Base-by-base conservation (phyloP, 371 early-diverging fungal genomes). In the Dinochytrium kinnereticum region DNA sequence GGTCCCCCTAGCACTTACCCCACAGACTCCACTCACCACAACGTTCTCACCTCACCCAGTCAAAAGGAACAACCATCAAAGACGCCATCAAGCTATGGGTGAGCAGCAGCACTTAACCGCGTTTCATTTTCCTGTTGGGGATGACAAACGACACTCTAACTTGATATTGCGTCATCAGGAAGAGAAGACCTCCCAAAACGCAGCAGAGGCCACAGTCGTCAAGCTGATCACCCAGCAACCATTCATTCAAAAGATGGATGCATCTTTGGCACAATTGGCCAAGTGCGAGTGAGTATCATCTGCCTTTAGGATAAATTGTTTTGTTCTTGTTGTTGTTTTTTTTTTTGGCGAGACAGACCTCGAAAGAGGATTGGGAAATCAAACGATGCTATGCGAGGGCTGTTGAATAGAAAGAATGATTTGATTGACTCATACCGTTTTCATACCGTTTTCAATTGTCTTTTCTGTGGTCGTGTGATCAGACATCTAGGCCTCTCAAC, bases 41-140 rank as follows among this genome's bases (percentile, higher is more conserved):
- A 44, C 13, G 49, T 10, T 44, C 10, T 44, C 13, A 10, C 21
- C 49, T 44, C 55, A 7, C n/a, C 72, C 59, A 80, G 87, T 82
- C 87, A 26, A 86, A 86, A 71, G 84, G 83, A 59, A 76, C 75
- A 1, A 67, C 82, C 10, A 81, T 83, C 70, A 87, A 87, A 71
- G 87, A 87, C 49, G 87, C 87, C 34, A 78, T 87, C 66, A 87
- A 87, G 61, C 72, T 79, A 0, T 87, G 87, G 83, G 83, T 84
- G 57, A 39, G 71, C n/a, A n/a, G n/a, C n/a, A n/a, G n/a, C n/a
- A n/a, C n/a, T n/a, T n/a, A n/a, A n/a, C n/a, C n/a, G 24, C 28
- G 21, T 44, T 13, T 65, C 38, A 15, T 34, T 55, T 19, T 57
- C 0, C 24, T 65, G 19, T 17, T 51, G 44, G n/a, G 39, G 15